Evolutionary conservation across 2,329 filamentous ascomycete genomes (phyloP).

Genomic region (Taxawa tesnikishii): DNA sequence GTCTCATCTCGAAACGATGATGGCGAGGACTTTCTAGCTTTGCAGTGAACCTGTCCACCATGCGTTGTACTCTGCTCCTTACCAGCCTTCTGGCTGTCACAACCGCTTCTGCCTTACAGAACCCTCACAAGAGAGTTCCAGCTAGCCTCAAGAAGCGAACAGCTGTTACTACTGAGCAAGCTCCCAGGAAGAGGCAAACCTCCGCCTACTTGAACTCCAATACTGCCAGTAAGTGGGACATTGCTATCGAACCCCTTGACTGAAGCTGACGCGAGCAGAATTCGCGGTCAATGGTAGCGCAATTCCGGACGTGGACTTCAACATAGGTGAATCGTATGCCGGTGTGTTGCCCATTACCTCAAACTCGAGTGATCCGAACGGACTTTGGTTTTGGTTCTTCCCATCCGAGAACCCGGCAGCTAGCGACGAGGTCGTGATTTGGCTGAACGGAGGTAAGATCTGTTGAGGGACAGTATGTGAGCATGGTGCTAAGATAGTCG

Average conservation of each 20-base stretch:
- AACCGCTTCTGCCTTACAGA: neutral
- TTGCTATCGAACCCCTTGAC: neutral
- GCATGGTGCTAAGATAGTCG: no score
- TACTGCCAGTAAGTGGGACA: neutral
- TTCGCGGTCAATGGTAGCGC: constrained; percentile 16
- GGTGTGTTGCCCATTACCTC: constrained; percentile 20
- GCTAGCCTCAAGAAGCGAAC: neutral
- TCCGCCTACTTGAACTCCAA: neutral
- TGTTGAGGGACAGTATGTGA: no score
- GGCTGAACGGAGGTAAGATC: constrained; percentile 25
- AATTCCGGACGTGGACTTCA: constrained; percentile 27
- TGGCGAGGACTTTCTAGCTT: neutral
- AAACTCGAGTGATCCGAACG: constrained; percentile 13
- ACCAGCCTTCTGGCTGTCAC: neutral
- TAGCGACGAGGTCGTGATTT: constrained; percentile 26
- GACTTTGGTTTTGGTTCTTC: constrained; percentile 40
- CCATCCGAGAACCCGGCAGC: constrained; percentile 31
- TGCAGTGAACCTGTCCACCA: neutral
- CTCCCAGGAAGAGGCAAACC: neutral
- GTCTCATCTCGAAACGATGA: neutral
- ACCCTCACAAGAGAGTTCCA: neutral
- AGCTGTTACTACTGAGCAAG: neutral
- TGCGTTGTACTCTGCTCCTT: neutral
- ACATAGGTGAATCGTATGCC: constrained; percentile 31
- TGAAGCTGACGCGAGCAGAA: constrained; percentile 6